These are phyloP conservation scores for Fallopia convolvulus DNA, from an alignment of 148 eudicot genomes.

Conservation along the genomic window DNA sequence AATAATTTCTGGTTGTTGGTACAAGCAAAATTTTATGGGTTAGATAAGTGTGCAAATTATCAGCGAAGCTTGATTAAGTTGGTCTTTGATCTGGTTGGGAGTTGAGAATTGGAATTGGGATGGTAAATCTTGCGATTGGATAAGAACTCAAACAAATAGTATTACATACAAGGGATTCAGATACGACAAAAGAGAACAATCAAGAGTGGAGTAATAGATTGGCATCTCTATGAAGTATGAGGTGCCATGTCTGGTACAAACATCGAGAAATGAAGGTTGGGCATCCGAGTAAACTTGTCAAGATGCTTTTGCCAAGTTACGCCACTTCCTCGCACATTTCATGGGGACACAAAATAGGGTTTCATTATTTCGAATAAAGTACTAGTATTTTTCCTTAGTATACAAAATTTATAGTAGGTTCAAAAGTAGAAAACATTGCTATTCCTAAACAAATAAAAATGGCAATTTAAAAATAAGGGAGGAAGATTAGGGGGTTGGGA, in stretches of 20 bases:
- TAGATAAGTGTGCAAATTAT: background rate
- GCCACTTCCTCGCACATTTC: background rate
- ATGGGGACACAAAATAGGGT: background rate
- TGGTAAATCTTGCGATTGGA: background rate
- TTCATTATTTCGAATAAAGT: background rate
- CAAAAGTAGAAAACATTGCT: background rate
- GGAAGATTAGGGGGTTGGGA: slow-evolving; percentile 8
- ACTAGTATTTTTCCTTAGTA: too few relatives aligned
- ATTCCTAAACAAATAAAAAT: background rate
- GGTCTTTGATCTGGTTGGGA: background rate
- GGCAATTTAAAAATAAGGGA: background rate
- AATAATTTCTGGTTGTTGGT: background rate
- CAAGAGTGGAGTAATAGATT: background rate
- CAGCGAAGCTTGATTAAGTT: background rate
- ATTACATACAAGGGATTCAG: background rate
- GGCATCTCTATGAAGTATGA: background rate
- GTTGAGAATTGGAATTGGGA: background rate
- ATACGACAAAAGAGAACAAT: background rate
- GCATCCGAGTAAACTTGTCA: background rate
- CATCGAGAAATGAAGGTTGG: background rate
- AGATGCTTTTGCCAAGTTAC: background rate
- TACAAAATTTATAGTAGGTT: background rate
- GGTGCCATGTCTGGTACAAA: background rate
- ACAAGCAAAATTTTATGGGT: background rate
- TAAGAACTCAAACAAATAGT: too few relatives aligned